phyloP scores from a whole-genome alignment of 257 asterid genomes.

The Ocimum tenuiflorum region DNA sequence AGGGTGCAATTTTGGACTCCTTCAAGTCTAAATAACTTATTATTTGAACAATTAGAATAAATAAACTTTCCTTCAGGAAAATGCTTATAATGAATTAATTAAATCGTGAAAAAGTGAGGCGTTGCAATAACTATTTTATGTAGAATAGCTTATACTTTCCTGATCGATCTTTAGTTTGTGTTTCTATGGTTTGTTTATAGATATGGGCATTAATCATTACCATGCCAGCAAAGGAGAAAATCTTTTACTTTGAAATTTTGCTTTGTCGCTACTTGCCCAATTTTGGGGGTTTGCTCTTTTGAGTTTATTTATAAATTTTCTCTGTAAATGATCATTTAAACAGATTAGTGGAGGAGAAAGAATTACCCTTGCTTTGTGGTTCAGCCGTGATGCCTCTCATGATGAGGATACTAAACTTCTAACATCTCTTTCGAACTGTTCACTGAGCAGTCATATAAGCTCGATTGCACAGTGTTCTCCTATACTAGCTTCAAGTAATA shows the following conservation, averaged over 20 bases:
- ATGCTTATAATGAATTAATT: too few relatives aligned
- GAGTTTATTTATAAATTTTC: background rate
- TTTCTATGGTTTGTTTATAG: background rate
- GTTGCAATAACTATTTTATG: background rate
- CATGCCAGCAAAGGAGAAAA: slow-evolving; percentile 46
- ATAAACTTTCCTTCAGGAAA: too few relatives aligned
- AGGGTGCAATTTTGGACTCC: too few relatives aligned
- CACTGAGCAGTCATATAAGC: slow-evolving; percentile 14
- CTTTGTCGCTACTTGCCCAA: background rate
- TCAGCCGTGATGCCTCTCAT: slow-evolving; percentile 66
- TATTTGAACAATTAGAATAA: too few relatives aligned
- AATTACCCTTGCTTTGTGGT: slow-evolving; percentile 83
- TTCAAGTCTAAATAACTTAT: too few relatives aligned
- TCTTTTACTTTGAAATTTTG: background rate
- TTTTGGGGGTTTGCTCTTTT: background rate
- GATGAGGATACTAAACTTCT: slow-evolving; percentile 79
- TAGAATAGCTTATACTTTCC: background rate
- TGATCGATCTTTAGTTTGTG: background rate
- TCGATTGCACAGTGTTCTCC: slow-evolving; percentile 39
- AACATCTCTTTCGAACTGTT: slow-evolving; percentile 40
- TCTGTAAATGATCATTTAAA: background rate
- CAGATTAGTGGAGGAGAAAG: slow-evolving; percentile 84
- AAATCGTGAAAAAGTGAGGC: too few relatives aligned
- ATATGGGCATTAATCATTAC: background rate
- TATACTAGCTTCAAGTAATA: slow-evolving; percentile 48